Conservation (phyloP, 225 moss, liverwort and hornwort species). For the Asterella californica region DNA sequence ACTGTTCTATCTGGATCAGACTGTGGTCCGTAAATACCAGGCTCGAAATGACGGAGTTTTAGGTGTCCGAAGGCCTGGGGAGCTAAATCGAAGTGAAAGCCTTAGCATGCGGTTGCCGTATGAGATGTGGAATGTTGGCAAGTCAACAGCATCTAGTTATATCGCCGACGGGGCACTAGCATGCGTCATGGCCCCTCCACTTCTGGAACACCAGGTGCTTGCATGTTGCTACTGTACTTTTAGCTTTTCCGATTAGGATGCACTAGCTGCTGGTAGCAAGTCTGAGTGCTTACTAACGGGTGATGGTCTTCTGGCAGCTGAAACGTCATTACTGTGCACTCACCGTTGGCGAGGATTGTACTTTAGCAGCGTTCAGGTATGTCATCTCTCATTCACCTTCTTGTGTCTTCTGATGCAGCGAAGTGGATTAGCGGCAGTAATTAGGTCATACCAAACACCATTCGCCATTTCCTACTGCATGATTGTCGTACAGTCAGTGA, state of each 20-base stretch:
- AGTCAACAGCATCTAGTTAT: slow-evolving; percentile 55
- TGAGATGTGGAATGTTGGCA: slow-evolving; percentile 91
- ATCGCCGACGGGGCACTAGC: slow-evolving; percentile 87
- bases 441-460: not conserved
- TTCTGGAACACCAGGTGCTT: slow-evolving; percentile 87
- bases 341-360: slow-evolving; percentile 92
- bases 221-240: not conserved
- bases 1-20: slow-evolving; percentile 22
- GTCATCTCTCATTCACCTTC: not conserved
- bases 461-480: not conserved
- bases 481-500: not conserved
- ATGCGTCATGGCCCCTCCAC: slow-evolving; percentile 86
- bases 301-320: slow-evolving; percentile 42
- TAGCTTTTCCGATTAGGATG: not conserved
- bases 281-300: slow-evolving; percentile 2
- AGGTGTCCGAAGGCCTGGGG: slow-evolving; percentile 62
- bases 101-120: slow-evolving; percentile 51
- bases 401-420: not conserved
- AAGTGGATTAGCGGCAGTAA: not conserved
- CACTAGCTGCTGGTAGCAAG: not conserved
- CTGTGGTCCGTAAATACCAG: slow-evolving; percentile 26
- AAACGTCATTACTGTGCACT: slow-evolving; percentile 90
- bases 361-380: slow-evolving; percentile 93
- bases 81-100: slow-evolving; percentile 52
- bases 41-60: slow-evolving; percentile 24